Percentiles rank a stretch among this genome's conserved stretches.
Conservation (phyloP, 1,139 yeast genomes). For the Scheffersomyces titani region DNA sequence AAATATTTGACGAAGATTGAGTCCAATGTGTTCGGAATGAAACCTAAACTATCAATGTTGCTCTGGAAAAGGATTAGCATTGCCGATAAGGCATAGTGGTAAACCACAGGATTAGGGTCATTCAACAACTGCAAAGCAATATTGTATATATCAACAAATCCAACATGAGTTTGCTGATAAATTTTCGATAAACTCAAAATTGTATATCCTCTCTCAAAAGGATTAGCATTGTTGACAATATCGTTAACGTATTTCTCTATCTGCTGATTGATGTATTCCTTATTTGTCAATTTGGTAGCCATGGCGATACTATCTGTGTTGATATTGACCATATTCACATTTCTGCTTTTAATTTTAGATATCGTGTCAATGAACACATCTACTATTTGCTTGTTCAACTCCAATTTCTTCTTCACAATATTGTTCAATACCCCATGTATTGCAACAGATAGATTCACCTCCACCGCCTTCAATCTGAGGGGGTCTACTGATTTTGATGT, state of each 20-base stretch:
- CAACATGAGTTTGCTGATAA: constrained; percentile 40
- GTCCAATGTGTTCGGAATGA: constrained; percentile 48
- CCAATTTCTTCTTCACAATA: constrained; percentile 23
- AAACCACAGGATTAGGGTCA: constrained; percentile 87
- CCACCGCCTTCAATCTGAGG: constrained; percentile 48
- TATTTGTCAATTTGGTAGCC: constrained; percentile 44
- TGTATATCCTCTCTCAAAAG: constrained; percentile 66
- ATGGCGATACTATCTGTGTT: constrained; percentile 74
- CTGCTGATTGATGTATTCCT: constrained; percentile 42
- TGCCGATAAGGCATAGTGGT: constrained; percentile 68
- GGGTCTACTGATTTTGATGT: constrained; percentile 31
- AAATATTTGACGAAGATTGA: constrained; percentile 50
- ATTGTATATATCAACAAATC: constrained; percentile 48
- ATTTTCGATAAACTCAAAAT: constrained; percentile 63
- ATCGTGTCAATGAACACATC: constrained; percentile 59
- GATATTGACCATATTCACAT: constrained; percentile 42
- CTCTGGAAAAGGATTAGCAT: constrained; percentile 55
- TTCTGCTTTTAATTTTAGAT: constrained; percentile 44
- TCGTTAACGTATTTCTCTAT: constrained; percentile 58
- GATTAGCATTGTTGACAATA: constrained; percentile 58
- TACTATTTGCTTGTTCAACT: constrained; percentile 48
- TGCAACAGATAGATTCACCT: constrained; percentile 64
- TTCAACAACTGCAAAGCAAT: constrained; percentile 60
- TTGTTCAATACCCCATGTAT: constrained; percentile 56
- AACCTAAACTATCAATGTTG: constrained; percentile 51